A percentile compares a stretch with the other conserved stretches of the same genome.
phyloP scores from a whole-genome alignment of 2,329 filamentous ascomycete species.

The Pseudonectria foliicola region DNA sequence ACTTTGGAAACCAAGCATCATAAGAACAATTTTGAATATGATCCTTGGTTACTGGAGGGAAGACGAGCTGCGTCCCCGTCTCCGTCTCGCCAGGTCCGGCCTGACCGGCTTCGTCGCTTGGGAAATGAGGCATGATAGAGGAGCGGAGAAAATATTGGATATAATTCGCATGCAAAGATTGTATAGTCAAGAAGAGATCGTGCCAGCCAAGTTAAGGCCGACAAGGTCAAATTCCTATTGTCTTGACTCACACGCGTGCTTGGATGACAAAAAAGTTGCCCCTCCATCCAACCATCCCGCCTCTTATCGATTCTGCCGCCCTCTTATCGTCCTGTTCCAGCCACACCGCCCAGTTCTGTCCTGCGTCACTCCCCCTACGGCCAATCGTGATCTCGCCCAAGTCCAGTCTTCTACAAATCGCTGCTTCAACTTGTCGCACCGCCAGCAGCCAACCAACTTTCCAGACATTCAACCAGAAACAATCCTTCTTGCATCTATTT shows the following conservation, averaged over 20 bases:
- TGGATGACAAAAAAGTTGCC: constrained; percentile 7
- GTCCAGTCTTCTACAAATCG: too few relatives aligned
- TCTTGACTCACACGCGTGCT: constrained; percentile 9
- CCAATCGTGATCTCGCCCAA: not conserved
- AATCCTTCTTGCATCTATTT: too few relatives aligned
- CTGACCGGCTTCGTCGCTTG: constrained; percentile 10
- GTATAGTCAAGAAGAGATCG: too few relatives aligned
- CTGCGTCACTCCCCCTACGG: constrained; percentile 7
- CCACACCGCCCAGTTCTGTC: constrained; percentile 16
- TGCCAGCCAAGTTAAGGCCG: too few relatives aligned
- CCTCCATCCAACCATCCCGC: constrained; percentile 22
- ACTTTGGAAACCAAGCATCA: constrained; percentile 83
- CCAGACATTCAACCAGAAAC: not conserved
- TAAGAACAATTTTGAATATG: constrained; percentile 95
- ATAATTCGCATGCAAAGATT: too few relatives aligned
- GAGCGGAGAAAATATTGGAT: not conserved
- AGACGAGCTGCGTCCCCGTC: constrained; percentile 43
- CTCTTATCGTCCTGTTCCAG: not conserved
- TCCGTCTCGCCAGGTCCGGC: constrained; percentile 8
- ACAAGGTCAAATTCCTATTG: not conserved
- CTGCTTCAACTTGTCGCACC: not conserved
- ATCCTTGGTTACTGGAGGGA: constrained; percentile 74
- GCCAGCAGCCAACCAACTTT: not conserved
- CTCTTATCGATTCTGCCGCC: constrained; percentile 4
- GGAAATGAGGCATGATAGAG: constrained; percentile 29